Evolutionary conservation across 2,329 filamentous ascomycete genomes (phyloP), one percentile per base, ranked within the genome.

Genomic region (Neonectria punicea): DNA sequence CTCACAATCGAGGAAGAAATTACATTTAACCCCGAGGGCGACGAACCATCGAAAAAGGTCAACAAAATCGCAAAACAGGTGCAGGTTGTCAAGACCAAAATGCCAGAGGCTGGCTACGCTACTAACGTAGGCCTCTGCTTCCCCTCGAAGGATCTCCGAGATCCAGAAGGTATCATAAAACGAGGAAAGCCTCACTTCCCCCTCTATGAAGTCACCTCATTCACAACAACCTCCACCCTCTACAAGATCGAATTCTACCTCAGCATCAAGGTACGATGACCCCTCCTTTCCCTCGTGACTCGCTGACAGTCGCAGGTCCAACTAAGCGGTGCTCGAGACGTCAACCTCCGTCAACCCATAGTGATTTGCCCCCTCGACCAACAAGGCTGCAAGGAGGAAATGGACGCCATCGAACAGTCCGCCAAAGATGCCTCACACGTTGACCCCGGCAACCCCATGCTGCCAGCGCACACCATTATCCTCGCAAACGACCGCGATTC

Each of bases 191-290:
- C 93, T 10, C 92, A 91, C 28, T 98, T 98, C 79, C 96, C 96
- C 7, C 89, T 92, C 77, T 97, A 98, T 77, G 89, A 92, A 61
- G 91, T 98, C 50, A 90, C 88, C 36, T 95, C 94, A 1, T 99
- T 99, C 75, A 98, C 96, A 1, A 98, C 96, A 0, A 93, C 93
- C 8, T 97, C 93, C 36, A 95, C 92, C 39, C 86, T 99, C 14
- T 99, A 99, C 84, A 98, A 98, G 80, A 97, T 99, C 77, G 95
- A 99, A 80, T 99, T 98, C 77, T 99, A 95, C 78, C 83, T 98
- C 59, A 94, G 90, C 57, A 93, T 98, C 68, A 98, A 97, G 89
- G 95, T 97, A 84, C 20, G 77, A 62, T 22, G 14, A 10, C 8
- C 5, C 20, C 36, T 25, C 34, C 11, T 51, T 11, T 39, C 55